Evolutionary conservation across 2,329 filamentous ascomycete species (phyloP).

Genomic region (Pseudogymnoascus sp.): DNA sequence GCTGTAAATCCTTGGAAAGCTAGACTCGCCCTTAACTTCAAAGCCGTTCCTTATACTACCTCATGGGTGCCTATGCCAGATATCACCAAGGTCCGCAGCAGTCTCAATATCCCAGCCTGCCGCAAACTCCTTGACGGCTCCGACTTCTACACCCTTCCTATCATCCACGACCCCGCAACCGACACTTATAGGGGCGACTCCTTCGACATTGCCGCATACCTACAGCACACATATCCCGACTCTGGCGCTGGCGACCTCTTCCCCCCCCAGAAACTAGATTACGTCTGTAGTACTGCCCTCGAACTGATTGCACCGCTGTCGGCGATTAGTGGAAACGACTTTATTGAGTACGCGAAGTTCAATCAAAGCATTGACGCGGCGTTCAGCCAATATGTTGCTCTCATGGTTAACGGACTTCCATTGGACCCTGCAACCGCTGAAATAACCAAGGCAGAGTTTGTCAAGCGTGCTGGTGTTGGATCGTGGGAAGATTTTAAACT

Average conservation of each 20-base stretch:
- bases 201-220: conserved; percentile 56
- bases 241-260: conserved; percentile 42
- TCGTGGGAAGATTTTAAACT: conserved; percentile 35
- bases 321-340: conserved; percentile 15
- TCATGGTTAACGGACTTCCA: conserved; percentile 37
- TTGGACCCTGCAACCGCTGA: conserved; percentile 42
- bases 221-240: conserved; percentile 44
- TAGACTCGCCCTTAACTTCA: conserved; percentile 43
- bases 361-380: conserved; percentile 47
- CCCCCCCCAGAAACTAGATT: conserved; percentile 33
- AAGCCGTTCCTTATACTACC: conserved; percentile 38
- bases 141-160: conserved; percentile 53
- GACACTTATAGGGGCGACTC: conserved; percentile 46
- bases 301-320: conserved; percentile 33
- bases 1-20: conserved; percentile 43
- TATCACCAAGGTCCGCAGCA: conserved; percentile 39
- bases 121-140: conserved; percentile 49
- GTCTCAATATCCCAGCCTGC: conserved; percentile 38
- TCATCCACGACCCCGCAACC: conserved; percentile 41
- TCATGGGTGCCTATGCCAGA: conserved; percentile 46
- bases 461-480: conserved; percentile 36
- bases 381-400: conserved; percentile 39
- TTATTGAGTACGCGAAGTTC: conserved; percentile 36
- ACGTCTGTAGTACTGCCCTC: conserved; percentile 25
- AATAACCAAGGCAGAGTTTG: conserved; percentile 38